Evolutionary conservation across 352 stramenopile species (phyloP).

Genomic region (Globisporangium nunn): DNA sequence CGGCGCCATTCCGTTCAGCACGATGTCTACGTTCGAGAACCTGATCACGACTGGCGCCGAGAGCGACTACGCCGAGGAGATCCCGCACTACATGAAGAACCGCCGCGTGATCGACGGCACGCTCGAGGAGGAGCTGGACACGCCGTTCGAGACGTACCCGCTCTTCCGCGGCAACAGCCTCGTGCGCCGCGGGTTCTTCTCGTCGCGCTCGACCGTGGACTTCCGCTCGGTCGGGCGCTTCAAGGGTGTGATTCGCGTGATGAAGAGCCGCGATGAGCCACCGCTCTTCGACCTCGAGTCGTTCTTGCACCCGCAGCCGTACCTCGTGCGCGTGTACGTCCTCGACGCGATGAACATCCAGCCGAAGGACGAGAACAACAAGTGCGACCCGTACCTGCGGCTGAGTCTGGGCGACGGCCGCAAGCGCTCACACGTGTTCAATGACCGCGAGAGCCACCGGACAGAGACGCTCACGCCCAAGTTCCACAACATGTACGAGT

Average conservation of each 20-base stretch:
- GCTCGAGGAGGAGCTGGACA: constrained; percentile 61
- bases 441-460: constrained; percentile 76
- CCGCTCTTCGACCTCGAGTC: constrained; percentile 67
- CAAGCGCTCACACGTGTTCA: constrained; percentile 61
- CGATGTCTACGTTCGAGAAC: constrained; percentile 3
- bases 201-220: constrained; percentile 19
- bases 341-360: constrained; percentile 75
- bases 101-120: constrained; percentile 38
- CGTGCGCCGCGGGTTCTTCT: constrained; percentile 26
- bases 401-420: constrained; percentile 74
- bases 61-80: constrained; percentile 56
- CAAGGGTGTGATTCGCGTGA: constrained; percentile 84
- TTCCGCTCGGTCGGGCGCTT: constrained; percentile 76
- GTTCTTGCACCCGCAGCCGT: constrained; percentile 70
- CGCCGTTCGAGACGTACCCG: constrained; percentile 78
- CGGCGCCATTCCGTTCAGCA: constrained; percentile 8
- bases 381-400: constrained; percentile 80
- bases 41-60: constrained; percentile 16
- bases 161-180: constrained; percentile 56
- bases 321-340: constrained; percentile 84
- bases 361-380: constrained; percentile 78
- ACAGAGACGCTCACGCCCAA: constrained; percentile 70
- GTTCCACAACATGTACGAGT: constrained; percentile 90
- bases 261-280: constrained; percentile 59
- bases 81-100: constrained; percentile 62